These are phyloP conservation scores for Pichia sp. DNA, from an alignment of 1,139 yeast species.

Conservation along the genomic window DNA sequence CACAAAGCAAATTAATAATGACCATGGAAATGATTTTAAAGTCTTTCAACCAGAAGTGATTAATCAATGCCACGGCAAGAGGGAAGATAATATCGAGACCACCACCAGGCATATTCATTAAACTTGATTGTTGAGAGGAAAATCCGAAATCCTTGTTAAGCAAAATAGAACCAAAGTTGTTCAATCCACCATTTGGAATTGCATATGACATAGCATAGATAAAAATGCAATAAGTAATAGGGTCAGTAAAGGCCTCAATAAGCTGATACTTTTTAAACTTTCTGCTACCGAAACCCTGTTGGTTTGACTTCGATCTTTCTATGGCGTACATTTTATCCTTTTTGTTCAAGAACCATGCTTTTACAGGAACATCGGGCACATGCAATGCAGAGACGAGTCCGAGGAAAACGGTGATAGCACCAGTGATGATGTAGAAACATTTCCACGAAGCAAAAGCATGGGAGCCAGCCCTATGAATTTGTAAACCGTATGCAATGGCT, in stretches of 20 bases:
- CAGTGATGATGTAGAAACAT: constrained; percentile 42
- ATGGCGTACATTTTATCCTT: constrained; percentile 34
- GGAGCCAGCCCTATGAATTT: constrained; percentile 31
- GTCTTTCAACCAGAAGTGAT: constrained; percentile 22
- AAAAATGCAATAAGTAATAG: constrained; percentile 30
- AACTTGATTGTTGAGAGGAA: constrained; percentile 27
- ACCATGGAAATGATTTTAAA: constrained; percentile 14
- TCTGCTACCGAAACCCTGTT: constrained; percentile 40
- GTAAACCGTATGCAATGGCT: constrained; percentile 49
- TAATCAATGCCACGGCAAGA: constrained; percentile 35
- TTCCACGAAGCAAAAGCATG: constrained; percentile 39
- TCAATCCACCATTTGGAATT: constrained; percentile 37
- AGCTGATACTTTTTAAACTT: constrained; percentile 35
- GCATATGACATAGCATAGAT: constrained; percentile 33
- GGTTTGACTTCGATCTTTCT: constrained; percentile 33
- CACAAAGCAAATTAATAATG: constrained; percentile 13
- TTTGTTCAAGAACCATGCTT: constrained; percentile 39
- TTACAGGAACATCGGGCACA: constrained; percentile 48
- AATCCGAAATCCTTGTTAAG: constrained; percentile 34
- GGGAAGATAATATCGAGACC: constrained; percentile 36
- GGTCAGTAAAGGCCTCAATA: constrained; percentile 31
- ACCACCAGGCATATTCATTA: constrained; percentile 37
- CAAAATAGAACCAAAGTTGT: constrained; percentile 37
- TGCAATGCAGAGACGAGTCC: constrained; percentile 34
- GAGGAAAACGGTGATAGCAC: constrained; percentile 39